Evolutionary conservation across 1,284 basidiomycete genomes (phyloP).

Genomic region (Puccinia hordei): DNA sequence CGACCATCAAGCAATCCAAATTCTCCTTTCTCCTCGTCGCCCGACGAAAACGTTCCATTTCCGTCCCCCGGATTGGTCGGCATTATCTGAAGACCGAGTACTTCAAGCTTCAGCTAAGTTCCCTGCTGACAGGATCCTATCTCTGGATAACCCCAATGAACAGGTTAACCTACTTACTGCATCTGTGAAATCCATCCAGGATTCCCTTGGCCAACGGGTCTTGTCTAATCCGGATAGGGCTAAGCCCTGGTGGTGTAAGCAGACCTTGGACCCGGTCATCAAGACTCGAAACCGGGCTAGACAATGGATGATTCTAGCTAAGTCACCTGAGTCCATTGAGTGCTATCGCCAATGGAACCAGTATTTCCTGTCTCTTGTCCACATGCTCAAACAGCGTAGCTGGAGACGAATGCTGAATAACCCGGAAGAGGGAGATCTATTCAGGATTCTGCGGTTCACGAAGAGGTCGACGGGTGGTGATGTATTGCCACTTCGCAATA

Average conservation of each 20-base stretch:
- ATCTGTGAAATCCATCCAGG: neutral
- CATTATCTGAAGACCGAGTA: neutral
- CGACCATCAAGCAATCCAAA: neutral
- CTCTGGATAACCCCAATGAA: neutral
- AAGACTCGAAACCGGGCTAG: neutral
- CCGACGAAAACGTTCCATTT: neutral
- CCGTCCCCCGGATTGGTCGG: neutral
- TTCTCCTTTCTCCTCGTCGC: too few relatives aligned
- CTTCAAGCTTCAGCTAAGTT: neutral
- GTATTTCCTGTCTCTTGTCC: neutral
- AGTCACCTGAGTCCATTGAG: neutral
- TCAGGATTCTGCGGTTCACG: neutral
- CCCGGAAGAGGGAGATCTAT: neutral
- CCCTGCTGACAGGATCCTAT: neutral
- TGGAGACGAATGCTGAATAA: neutral
- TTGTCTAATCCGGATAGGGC: neutral
- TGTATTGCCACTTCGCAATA: neutral
- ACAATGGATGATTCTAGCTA: neutral
- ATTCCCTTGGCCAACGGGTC: neutral
- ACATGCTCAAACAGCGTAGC: neutral
- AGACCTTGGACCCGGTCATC: neutral
- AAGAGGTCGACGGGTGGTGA: neutral
- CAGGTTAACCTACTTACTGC: neutral
- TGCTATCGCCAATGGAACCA: neutral
- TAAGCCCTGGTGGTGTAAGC: conserved; percentile 18